A percentile compares a stretch with the other conserved stretches of the same genome.
Evolutionary conservation across 441 rosid genomes (phyloP).

Genomic region (Adansonia grandidieri): DNA sequence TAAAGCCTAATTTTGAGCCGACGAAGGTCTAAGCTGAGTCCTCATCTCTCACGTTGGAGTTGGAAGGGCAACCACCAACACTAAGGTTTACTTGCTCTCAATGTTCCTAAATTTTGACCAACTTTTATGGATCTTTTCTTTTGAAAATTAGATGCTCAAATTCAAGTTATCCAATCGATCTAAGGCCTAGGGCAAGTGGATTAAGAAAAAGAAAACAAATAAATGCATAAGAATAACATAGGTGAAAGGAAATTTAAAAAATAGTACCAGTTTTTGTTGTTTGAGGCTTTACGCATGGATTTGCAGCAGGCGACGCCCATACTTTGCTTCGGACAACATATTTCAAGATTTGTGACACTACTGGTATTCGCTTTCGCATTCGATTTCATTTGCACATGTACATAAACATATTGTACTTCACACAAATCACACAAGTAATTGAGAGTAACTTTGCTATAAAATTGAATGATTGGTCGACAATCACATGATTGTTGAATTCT

Average conservation of each 20-base stretch:
- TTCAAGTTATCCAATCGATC: neutral
- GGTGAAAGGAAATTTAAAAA: neutral
- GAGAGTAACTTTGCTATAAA: neutral
- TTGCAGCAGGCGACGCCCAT: slow-evolving; percentile 1
- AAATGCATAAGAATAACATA: neutral
- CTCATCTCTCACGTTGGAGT: neutral
- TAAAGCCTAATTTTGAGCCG: neutral
- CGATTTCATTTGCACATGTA: too few relatives aligned
- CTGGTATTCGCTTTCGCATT: too few relatives aligned
- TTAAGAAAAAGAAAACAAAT: neutral
- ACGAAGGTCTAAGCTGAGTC: neutral
- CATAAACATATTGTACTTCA: neutral
- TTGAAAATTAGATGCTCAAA: neutral
- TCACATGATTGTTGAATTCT: too few relatives aligned
- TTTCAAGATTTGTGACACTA: neutral
- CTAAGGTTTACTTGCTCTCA: neutral
- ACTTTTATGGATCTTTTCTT: neutral
- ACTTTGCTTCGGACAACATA: neutral
- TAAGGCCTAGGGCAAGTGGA: neutral
- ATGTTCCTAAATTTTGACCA: neutral
- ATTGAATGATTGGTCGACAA: too few relatives aligned
- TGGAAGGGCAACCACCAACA: neutral
- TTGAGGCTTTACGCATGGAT: slow-evolving; percentile 8
- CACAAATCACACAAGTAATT: neutral
- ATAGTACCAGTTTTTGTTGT: neutral